These are phyloP conservation scores for Nigrograna mackinnonii DNA, from an alignment of 2,329 filamentous ascomycete genomes.

Conservation along the genomic window DNA sequence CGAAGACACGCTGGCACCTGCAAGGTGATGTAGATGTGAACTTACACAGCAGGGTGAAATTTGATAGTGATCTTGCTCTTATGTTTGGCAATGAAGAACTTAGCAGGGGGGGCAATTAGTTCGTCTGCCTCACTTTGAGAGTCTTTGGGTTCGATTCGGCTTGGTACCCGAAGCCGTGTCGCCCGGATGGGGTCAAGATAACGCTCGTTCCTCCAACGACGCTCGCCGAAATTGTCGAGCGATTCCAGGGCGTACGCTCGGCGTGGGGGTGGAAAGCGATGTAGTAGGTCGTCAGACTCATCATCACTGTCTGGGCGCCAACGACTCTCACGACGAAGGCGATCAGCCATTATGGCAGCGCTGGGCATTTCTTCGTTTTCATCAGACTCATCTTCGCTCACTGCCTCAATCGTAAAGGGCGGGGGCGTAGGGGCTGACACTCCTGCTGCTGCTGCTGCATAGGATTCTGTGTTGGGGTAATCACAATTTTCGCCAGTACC, in stretches of 20 bases:
- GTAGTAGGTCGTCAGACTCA: conserved; percentile 34
- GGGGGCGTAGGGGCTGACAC: conserved; percentile 41
- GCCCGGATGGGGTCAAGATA: conserved; percentile 31
- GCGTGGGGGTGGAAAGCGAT: conserved; percentile 24
- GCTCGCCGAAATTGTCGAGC: conserved; percentile 29
- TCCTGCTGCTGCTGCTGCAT: conserved; percentile 21
- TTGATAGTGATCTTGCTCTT: conserved; percentile 85
- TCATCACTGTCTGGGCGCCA: conserved; percentile 42
- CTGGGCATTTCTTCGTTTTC: conserved; percentile 42
- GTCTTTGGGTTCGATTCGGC: conserved; percentile 34
- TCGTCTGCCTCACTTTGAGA: conserved; percentile 18
- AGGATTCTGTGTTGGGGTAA: conserved; percentile 24
- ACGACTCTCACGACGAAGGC: conserved; percentile 40
- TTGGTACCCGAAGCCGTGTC: conserved; percentile 31
- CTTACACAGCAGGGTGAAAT: conserved; percentile 76
- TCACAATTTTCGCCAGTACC: conserved; percentile 32
- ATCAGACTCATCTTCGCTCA: conserved; percentile 37
- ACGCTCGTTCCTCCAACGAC: conserved; percentile 39
- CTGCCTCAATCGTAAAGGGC: conserved; percentile 45
- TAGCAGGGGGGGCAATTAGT: conserved; percentile 73
- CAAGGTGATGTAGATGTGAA: conserved; percentile 10
- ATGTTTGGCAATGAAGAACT: conserved; percentile 80
- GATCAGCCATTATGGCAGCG: conserved; percentile 43
- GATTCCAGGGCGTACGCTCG: conserved; percentile 25
- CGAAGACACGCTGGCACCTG: not conserved